Evolutionary conservation across 352 stramenopile species (phyloP).

Genomic region (Pythium monospermum): DNA sequence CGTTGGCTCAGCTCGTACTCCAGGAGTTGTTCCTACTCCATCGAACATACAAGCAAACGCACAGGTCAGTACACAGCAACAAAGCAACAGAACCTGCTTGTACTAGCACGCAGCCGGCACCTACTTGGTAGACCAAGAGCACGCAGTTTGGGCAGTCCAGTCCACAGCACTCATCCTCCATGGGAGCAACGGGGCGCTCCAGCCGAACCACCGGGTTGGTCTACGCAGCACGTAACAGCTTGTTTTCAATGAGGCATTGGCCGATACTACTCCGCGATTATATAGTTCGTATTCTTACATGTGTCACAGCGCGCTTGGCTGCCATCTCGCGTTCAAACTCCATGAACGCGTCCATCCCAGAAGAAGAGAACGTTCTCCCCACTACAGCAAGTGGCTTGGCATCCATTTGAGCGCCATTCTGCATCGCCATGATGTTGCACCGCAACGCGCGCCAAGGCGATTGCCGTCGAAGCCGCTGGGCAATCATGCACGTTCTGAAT

Average conservation of each 20-base stretch:
- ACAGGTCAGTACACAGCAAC: not conserved
- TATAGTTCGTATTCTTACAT: slow-evolving; percentile 6
- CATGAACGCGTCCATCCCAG: slow-evolving; percentile 78
- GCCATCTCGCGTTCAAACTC: slow-evolving; percentile 83
- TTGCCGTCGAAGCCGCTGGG: slow-evolving; percentile 8
- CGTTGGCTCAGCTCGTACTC: slow-evolving; percentile 75
- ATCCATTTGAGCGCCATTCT: no score
- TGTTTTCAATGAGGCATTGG: not conserved
- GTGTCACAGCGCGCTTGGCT: slow-evolving; percentile 38
- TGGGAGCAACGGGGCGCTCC: slow-evolving; percentile 51
- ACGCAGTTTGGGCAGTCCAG: slow-evolving; percentile 85
- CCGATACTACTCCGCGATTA: not conserved
- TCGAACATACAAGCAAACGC: not conserved
- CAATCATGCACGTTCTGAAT: slow-evolving; percentile 2
- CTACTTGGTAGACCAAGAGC: slow-evolving; percentile 78
- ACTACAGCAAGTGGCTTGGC: no score
- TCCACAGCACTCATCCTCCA: slow-evolving; percentile 80
- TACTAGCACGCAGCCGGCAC: not conserved
- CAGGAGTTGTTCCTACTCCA: slow-evolving; percentile 74
- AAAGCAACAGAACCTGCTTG: not conserved
- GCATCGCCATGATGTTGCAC: no score
- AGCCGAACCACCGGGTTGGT: slow-evolving; percentile 26
- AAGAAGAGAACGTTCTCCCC: slow-evolving; percentile 21
- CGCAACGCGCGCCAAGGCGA: slow-evolving; percentile 17
- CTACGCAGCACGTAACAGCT: not conserved